Evolutionary conservation across 164 flowering plant genomes (phyloP).

Genomic region (Magnolia sinica): DNA sequence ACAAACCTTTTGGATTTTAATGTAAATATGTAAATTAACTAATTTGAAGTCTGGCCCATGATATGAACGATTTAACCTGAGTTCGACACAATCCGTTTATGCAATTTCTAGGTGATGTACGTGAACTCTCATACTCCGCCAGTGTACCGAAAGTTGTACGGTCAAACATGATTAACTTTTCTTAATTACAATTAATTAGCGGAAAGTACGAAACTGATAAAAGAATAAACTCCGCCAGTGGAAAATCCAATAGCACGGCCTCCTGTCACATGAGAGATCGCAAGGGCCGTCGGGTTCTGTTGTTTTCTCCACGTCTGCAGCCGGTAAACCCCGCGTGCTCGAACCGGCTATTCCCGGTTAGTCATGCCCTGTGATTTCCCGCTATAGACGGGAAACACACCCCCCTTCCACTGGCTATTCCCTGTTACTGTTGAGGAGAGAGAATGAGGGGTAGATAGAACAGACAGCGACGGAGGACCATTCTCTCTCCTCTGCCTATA

Average conservation of each 20-base stretch:
- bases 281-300: neutral
- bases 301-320: constrained; percentile 8
- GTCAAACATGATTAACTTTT: neutral
- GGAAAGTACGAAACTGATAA: neutral
- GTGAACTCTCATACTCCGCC: neutral
- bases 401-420: constrained; percentile 8
- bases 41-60: too few relatives aligned
- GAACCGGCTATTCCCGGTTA: neutral
- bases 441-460: neutral
- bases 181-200: neutral
- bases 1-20: too few relatives aligned
- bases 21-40: too few relatives aligned
- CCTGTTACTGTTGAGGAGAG: constrained; percentile 3
- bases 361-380: neutral
- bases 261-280: neutral
- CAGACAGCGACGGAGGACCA: neutral
- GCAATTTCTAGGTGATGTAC: neutral
- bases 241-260: neutral
- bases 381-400: neutral
- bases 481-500: constrained; percentile 1
- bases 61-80: too few relatives aligned
- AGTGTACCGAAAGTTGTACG: neutral
- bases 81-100: neutral
- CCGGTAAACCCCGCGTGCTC: constrained; percentile 5
- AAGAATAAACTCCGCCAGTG: neutral